Conservation (phyloP, 345 rosid species). For the Streptanthus diversifolius region DNA sequence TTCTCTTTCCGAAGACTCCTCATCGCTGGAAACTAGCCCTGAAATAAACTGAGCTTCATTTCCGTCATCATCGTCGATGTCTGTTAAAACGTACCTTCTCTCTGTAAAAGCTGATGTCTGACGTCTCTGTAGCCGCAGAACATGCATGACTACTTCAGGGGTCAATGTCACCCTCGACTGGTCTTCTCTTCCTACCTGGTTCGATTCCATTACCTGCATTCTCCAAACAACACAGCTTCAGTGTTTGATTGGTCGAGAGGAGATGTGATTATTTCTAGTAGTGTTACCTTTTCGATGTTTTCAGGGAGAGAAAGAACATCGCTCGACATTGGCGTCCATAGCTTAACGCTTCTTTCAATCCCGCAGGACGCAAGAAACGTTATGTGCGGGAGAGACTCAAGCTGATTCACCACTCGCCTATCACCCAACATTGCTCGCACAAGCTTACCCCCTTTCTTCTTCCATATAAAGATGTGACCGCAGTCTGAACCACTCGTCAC, state of each 20-base stretch:
- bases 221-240: constrained; percentile 7
- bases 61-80: constrained; percentile 42
- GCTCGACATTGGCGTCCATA: constrained; percentile 49
- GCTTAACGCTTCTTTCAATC: constrained; percentile 51
- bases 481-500: constrained; percentile 64
- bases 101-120: constrained; percentile 47
- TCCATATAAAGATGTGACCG: constrained; percentile 64
- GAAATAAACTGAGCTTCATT: constrained; percentile 32
- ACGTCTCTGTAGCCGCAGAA: constrained; percentile 60
- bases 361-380: constrained; percentile 56
- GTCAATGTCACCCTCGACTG: constrained; percentile 43
- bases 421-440: constrained; percentile 55
- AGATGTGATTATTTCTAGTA: background rate
- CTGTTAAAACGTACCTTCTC: constrained; percentile 43
- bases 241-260: background rate
- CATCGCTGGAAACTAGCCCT: constrained; percentile 10
- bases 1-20: constrained; percentile 26
- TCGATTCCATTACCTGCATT: constrained; percentile 59
- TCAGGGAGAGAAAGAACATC: constrained; percentile 40
- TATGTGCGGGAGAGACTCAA: constrained; percentile 52
- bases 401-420: constrained; percentile 51
- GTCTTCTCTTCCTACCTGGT: constrained; percentile 51
- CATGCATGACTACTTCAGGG: constrained; percentile 70
- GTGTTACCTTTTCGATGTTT: constrained; percentile 44
- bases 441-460: constrained; percentile 51